Evolutionary conservation across 768 basidiomycete genomes (phyloP).

Genomic region (Boletus insuetus): DNA sequence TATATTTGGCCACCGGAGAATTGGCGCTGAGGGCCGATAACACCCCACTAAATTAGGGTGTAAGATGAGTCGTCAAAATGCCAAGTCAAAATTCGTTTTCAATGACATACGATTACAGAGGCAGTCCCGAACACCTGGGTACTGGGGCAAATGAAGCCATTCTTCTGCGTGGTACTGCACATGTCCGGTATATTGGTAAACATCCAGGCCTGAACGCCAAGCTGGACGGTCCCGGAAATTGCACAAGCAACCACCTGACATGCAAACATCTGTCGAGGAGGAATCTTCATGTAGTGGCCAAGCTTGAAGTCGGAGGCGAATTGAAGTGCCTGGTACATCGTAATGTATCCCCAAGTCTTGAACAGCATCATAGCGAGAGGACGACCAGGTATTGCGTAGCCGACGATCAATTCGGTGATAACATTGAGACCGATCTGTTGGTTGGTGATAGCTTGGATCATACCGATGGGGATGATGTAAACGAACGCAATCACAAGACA

Average conservation of each 20-base stretch:
- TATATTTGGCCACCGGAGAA: slow-evolving; percentile 74
- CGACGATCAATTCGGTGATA: slow-evolving; percentile 72
- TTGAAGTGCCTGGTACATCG: slow-evolving; percentile 62
- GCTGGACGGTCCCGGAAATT: slow-evolving; percentile 64
- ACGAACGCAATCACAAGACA: slow-evolving; percentile 45
- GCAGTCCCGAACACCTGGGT: slow-evolving; percentile 52
- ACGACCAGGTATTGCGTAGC: slow-evolving; percentile 53
- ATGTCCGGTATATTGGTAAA: slow-evolving; percentile 39
- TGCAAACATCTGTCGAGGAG: slow-evolving; percentile 66
- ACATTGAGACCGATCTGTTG: slow-evolving; percentile 70
- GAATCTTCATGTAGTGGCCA: slow-evolving; percentile 72
- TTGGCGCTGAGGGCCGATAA: slow-evolving; percentile 75
- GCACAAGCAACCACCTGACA: slow-evolving; percentile 61
- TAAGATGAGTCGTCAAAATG: neutral
- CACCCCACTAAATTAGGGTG: slow-evolving; percentile 50
- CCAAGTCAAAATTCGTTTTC: neutral
- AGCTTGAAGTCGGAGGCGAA: slow-evolving; percentile 76
- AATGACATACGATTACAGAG: slow-evolving; percentile 45
- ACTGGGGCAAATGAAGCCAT: slow-evolving; percentile 29
- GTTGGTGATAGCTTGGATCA: slow-evolving; percentile 80
- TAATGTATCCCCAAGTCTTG: slow-evolving; percentile 68
- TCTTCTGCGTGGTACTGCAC: slow-evolving; percentile 23
- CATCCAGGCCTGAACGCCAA: slow-evolving; percentile 64
- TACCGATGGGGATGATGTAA: slow-evolving; percentile 75
- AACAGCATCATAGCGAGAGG: slow-evolving; percentile 81